Conservation (phyloP, 176 grass and related monocot genomes). For the Oryza brachyantha region DNA sequence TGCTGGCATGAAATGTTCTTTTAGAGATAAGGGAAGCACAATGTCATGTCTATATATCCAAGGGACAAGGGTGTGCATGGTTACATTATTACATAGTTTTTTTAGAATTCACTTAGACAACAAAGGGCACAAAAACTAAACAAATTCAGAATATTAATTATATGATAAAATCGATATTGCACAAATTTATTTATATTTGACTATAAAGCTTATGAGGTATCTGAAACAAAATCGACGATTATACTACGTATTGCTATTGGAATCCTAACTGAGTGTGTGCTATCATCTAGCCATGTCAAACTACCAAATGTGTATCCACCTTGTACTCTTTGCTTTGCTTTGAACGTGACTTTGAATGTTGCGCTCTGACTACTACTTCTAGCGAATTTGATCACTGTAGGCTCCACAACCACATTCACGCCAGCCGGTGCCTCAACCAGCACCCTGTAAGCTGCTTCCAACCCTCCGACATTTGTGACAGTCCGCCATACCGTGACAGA, state of each 20-base stretch:
- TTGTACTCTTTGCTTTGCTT: neutral
- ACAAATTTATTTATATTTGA: no score
- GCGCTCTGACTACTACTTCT: neutral
- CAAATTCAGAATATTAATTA: no score
- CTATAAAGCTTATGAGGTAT: no score
- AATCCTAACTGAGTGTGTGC: slow-evolving; percentile 12
- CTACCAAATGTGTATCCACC: slow-evolving; percentile 38
- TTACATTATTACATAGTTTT: no score
- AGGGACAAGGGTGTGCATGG: no score
- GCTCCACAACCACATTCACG: neutral
- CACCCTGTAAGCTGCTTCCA: neutral
- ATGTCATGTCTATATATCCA: no score
- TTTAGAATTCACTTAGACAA: no score
- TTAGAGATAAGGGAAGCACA: no score
- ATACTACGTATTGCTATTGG: slow-evolving; percentile 2
- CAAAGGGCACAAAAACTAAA: no score
- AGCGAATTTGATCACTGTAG: neutral
- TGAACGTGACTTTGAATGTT: neutral
- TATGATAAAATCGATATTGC: no score
- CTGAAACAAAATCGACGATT: no score
- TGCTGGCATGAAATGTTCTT: no score
- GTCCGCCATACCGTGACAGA: neutral
- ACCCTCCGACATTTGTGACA: slow-evolving; percentile 23
- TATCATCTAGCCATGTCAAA: slow-evolving; percentile 29
- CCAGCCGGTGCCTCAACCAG: neutral